Evolutionary conservation across 305 asterid species (phyloP).

Genomic region (Stenogyne calaminthoides): DNA sequence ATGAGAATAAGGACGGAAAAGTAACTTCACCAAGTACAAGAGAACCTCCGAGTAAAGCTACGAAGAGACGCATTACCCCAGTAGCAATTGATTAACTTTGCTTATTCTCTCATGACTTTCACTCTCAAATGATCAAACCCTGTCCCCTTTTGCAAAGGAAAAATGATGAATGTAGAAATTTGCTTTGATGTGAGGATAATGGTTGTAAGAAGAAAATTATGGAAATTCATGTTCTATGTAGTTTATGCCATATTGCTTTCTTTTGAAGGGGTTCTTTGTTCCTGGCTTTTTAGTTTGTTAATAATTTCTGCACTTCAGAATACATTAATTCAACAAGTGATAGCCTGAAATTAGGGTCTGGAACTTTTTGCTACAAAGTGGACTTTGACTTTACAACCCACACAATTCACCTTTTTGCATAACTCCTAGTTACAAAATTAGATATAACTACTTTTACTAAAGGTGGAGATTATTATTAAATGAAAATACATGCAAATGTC

Average conservation of each 20-base stretch:
- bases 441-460: too few species aligned
- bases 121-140: not conserved
- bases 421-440: too few species aligned
- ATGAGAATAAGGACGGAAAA: slow-evolving; percentile 35
- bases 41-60: slow-evolving; percentile 48
- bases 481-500: too few species aligned
- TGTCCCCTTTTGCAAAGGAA: not conserved
- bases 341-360: too few species aligned
- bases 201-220: not conserved
- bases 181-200: not conserved
- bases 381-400: too few species aligned
- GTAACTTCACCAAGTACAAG: slow-evolving; percentile 39
- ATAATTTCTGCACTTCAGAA: too few species aligned
- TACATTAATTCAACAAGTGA: too few species aligned
- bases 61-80: slow-evolving; percentile 87
- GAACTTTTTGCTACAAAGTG: too few species aligned
- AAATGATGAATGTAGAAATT: not conserved
- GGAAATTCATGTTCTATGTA: not conserved
- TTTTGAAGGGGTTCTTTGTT: not conserved
- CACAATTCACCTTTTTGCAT: too few species aligned
- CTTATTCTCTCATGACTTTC: not conserved
- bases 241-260: not conserved
- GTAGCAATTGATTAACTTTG: slow-evolving; percentile 59
- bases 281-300: not conserved
- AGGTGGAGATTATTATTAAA: too few species aligned